Percentiles rank a stretch among this genome's conserved stretches.
Evolutionary conservation across 1,284 basidiomycete genomes (phyloP).

Genomic region (Marasmius fiardii): DNA sequence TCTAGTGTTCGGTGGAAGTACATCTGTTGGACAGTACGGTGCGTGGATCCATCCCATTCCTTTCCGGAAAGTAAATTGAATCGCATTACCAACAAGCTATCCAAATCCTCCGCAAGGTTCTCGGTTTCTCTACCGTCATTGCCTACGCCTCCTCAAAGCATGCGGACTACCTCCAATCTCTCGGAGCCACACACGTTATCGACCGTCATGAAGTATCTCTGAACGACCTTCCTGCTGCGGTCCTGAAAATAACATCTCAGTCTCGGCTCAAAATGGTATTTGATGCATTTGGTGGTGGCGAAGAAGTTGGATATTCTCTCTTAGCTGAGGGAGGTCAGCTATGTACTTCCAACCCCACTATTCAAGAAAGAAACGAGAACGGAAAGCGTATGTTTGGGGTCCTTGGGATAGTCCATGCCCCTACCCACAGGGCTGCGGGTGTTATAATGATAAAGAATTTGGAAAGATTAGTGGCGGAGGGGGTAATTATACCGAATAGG

Average conservation of each 20-base stretch:
- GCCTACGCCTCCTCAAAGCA: conserved; percentile 8
- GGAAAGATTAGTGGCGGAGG: conserved; percentile 14
- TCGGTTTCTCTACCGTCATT: conserved; percentile 6
- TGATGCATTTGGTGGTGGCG: conserved; percentile 3
- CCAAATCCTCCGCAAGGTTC: conserved; percentile 5
- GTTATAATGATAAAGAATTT: conserved; percentile 13
- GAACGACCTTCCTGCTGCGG: neutral
- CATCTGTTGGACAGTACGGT: conserved; percentile 14
- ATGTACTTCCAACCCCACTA: conserved; percentile 11
- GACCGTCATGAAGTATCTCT: conserved; percentile 4
- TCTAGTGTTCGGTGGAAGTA: conserved; percentile 9
- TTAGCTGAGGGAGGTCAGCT: conserved; percentile 14
- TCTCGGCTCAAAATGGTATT: neutral
- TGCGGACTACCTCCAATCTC: conserved; percentile 1
- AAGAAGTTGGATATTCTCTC: conserved; percentile 14
- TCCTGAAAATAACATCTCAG: neutral
- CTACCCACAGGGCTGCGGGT: conserved; percentile 4
- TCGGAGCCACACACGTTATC: conserved; percentile 9
- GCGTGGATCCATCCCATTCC: neutral
- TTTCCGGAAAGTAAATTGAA: neutral
- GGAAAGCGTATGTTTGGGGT: conserved; percentile 2
- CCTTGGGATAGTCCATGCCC: neutral
- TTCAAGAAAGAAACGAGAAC: conserved; percentile 2
- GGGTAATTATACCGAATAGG: conserved; percentile 17
- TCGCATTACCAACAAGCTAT: conserved; percentile 3